A percentile compares a stretch with the other conserved stretches of the same genome.
Conservation (phyloP, 2,329 filamentous ascomycete species). For the Colletotrichum camelliae region DNA sequence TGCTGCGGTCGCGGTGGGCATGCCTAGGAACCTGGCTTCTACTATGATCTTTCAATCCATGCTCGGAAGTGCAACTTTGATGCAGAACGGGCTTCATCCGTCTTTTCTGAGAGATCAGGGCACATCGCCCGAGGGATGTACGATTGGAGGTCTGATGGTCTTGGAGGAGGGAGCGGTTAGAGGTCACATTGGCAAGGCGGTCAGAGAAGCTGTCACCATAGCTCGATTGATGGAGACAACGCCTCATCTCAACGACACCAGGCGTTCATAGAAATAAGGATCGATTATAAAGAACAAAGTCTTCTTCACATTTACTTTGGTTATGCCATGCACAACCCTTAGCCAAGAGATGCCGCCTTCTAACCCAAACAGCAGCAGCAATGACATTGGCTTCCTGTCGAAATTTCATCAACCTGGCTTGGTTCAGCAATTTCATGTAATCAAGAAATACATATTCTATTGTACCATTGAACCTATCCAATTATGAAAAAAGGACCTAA, state of each 20-base stretch:
- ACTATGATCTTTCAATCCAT: slow-evolving; percentile 66
- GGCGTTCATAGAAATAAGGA: not conserved
- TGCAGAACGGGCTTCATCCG: slow-evolving; percentile 58
- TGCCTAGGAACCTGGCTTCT: slow-evolving; percentile 60
- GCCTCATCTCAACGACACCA: slow-evolving; percentile 46
- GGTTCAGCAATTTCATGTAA: fast-evolving
- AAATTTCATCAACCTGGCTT: not conserved
- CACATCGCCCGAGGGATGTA: slow-evolving; percentile 64
- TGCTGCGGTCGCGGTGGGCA: slow-evolving; percentile 63
- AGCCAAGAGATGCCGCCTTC: not conserved
- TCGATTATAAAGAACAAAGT: not conserved
- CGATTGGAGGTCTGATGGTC: slow-evolving; percentile 63
- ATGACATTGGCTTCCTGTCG: not conserved
- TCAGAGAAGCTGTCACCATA: slow-evolving; percentile 53
- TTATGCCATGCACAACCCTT: fast-evolving
- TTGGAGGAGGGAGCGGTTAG: slow-evolving; percentile 62
- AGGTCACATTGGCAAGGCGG: slow-evolving; percentile 42
- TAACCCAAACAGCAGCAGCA: not conserved
- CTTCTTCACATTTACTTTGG: fast-evolving
- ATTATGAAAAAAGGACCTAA: not conserved
- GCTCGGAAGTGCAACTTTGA: slow-evolving; percentile 59
- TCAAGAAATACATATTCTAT: not conserved
- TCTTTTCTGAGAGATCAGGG: slow-evolving; percentile 64
- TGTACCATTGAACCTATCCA: not conserved
- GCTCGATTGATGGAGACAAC: slow-evolving; percentile 45